Conservation (phyloP, 148 eudicot species). For the Tetragonia tetragonoides region DNA sequence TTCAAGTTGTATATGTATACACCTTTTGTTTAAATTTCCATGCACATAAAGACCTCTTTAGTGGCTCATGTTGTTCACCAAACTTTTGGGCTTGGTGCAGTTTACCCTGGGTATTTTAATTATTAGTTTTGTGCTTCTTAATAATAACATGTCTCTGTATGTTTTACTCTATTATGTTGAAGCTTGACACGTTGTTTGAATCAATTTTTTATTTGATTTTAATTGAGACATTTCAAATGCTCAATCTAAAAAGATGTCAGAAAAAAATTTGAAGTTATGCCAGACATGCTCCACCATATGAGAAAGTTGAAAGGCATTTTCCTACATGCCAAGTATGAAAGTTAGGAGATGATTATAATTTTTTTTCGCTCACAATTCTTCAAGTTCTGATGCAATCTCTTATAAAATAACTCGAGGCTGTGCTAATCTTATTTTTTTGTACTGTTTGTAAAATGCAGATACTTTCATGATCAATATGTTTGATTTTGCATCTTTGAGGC, state of each 20-base stretch:
- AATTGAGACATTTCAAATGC: background rate
- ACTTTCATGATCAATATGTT: constrained; percentile 1
- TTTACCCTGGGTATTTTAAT: background rate
- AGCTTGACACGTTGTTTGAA: background rate
- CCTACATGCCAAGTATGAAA: background rate
- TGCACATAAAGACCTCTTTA: background rate
- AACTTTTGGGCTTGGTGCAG: background rate
- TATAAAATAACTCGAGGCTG: background rate
- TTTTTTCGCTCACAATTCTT: background rate
- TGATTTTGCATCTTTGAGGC: background rate
- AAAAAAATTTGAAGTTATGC: background rate
- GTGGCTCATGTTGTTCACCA: background rate
- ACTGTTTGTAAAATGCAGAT: constrained; percentile 19
- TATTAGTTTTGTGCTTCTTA: background rate
- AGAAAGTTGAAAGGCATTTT: background rate
- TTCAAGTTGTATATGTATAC: too few relatives aligned
- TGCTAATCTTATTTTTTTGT: background rate
- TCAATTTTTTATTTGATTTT: background rate
- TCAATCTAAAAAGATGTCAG: background rate
- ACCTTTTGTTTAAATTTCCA: background rate
- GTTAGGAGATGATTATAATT: background rate
- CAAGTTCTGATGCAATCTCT: background rate
- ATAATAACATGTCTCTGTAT: background rate
- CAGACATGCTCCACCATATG: background rate
- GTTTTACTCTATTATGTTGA: background rate